Percentiles rank a stretch among this genome's conserved stretches.
phyloP scores from a whole-genome alignment of 2,329 filamentous ascomycete species.

The Ophiostoma sp. region DNA sequence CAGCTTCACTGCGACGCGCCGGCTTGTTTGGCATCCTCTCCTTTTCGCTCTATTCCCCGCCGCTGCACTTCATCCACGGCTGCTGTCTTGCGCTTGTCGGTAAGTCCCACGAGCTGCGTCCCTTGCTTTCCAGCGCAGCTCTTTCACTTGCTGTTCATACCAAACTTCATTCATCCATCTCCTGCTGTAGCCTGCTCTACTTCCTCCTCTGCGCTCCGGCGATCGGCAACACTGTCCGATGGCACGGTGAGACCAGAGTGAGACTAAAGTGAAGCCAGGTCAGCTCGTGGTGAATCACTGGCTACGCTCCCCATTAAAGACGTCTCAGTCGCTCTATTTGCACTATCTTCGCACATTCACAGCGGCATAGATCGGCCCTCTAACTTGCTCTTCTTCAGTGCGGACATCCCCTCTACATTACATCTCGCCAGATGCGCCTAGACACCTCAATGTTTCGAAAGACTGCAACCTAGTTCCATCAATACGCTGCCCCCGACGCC shows the following conservation, averaged over 20 bases:
- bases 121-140: not conserved
- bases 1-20: not conserved
- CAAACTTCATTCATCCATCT: not conserved
- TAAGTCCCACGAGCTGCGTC: not conserved
- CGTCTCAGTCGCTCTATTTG: not conserved
- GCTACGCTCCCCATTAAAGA: not conserved
- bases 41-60: not conserved
- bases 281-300: not conserved
- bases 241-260: slow-evolving; percentile 5
- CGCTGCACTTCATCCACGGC: not conserved
- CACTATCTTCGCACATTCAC: not conserved
- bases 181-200: not conserved
- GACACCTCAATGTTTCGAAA: slow-evolving; percentile 12
- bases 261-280: not conserved
- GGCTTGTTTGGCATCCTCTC: not conserved
- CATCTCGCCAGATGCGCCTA: not conserved
- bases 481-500: not conserved
- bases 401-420: not conserved
- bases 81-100: not conserved
- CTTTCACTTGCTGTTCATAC: not conserved
- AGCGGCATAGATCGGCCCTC: not conserved
- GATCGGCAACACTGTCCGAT: not conserved
- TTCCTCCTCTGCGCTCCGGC: not conserved
- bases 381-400: not conserved
- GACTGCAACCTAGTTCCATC: slow-evolving; percentile 10